Evolutionary conservation across 164 flowering plant genomes (phyloP), one percentile per base, ranked within the genome.

Genomic region (Euptelea pleiosperma): DNA sequence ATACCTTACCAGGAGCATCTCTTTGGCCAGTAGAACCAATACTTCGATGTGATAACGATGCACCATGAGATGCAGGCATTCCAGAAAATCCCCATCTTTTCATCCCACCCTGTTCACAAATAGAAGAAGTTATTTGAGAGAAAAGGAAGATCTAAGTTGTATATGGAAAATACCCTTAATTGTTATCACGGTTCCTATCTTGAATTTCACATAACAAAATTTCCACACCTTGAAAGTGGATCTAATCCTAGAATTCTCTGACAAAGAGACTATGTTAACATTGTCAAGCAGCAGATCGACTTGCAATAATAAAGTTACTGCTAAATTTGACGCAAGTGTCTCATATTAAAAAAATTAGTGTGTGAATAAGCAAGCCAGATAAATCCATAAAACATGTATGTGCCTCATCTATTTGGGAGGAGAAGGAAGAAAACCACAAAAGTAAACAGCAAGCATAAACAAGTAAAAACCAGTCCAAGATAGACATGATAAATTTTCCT

Each of bases 21-120:
- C 96, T 83, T 68, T 86, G 96, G 60, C 98, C 97, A 8, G 96
- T 90, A 57, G 97, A 93, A 63, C 97, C 99, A 62, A 64, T 50
- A 72, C 86, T 82, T 64, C 97, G 74, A 82, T 93, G 99, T 15
- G 92, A 79, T 54, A 69, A 42, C 37, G 99, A 93, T 59, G 91
- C 86, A 72, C 99, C 99, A 68, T 93, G 99, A 64, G 86, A 74
- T 52, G 93, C 97, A 40, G 97, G 96, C 73, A 60, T 63, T 41
- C 99, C 97, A 2, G 47, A 52, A 40, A 86, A 79, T 1, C 80
- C 81, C 58, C 67, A 63, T 58, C 95, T 82, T 77, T 93, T 93
- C 97, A 93, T 93, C 18, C 71, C 96, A 70, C 99, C 99, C 97
- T 90, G 75, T 2, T 15, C 29, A 68, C 6, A 16, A 16, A 65